A percentile compares a stretch with the other conserved stretches of the same genome.
Evolutionary conservation across 2,329 filamentous ascomycete genomes (phyloP).

Genomic region (Didymella pomorum): DNA sequence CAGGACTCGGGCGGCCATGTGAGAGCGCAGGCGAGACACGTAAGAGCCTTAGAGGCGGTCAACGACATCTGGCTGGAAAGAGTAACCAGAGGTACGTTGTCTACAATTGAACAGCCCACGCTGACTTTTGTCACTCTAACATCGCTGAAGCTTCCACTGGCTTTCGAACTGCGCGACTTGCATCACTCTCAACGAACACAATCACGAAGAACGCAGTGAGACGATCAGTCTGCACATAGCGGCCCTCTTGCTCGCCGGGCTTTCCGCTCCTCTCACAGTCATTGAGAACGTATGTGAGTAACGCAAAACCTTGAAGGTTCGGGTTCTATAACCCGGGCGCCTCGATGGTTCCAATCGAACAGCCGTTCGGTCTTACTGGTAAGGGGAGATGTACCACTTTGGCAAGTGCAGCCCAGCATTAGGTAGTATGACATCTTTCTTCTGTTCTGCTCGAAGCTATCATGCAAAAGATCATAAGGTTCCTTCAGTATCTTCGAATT

Average conservation of each 20-base stretch:
- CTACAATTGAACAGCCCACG: neutral
- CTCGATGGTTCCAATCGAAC: neutral
- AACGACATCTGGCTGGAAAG: neutral
- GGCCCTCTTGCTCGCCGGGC: neutral
- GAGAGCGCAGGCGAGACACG: neutral
- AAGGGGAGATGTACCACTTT: neutral
- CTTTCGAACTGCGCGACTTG: too few species aligned
- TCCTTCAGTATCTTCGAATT: constrained; percentile 37
- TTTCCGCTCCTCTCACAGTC: neutral
- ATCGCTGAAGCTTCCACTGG: too few species aligned
- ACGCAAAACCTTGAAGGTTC: neutral
- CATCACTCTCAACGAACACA: neutral
- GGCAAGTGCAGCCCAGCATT: neutral
- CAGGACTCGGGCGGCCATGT: neutral
- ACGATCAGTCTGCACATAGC: neutral
- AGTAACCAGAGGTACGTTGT: neutral
- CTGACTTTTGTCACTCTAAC: neutral
- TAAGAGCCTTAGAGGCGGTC: neutral
- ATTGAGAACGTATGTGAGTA: neutral
- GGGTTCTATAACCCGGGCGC: neutral
- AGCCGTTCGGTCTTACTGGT: neutral
- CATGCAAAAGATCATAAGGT: constrained; percentile 1
- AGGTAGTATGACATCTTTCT: neutral
- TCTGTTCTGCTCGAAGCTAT: neutral
- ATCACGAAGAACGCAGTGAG: too few species aligned